Evolutionary conservation across 2,329 filamentous ascomycete species (phyloP).

Genomic region (Alternaria sp.): DNA sequence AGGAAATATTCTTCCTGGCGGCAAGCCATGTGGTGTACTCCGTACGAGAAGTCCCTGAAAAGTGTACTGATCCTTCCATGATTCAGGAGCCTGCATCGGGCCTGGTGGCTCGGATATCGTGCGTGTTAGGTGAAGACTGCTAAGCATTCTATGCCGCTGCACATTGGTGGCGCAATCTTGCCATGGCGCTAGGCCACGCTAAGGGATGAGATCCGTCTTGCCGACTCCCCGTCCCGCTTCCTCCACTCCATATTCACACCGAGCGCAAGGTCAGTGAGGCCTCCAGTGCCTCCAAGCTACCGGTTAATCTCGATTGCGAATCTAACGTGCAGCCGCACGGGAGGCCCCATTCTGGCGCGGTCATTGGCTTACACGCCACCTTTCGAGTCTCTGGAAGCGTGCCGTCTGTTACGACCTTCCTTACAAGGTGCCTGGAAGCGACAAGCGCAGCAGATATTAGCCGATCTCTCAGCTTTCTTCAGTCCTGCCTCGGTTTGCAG

Average conservation of each 20-base stretch:
- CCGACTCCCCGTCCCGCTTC: conserved; percentile 6
- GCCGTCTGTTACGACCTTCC: neutral
- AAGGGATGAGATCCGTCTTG: neutral
- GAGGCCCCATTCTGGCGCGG: neutral
- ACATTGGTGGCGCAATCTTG: conserved; percentile 5
- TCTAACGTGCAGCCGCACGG: neutral
- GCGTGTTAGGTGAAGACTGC: neutral
- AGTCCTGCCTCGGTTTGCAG: neutral
- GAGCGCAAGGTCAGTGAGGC: neutral
- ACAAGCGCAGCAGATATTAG: neutral
- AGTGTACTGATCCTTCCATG: conserved; percentile 4
- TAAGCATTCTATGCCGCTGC: neutral
- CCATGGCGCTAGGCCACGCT: neutral
- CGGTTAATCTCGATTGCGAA: conserved; percentile 2
- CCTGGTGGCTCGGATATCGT: neutral
- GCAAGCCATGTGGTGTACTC: neutral
- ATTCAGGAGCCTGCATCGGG: neutral
- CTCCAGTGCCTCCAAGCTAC: neutral
- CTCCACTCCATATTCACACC: neutral
- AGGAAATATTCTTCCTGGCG: neutral
- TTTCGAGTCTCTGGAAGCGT: neutral
- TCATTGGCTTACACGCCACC: neutral
- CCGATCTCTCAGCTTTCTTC: neutral
- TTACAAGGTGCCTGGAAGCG: neutral
- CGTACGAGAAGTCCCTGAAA: neutral